These are phyloP conservation scores for Boletellus deceptivus DNA, from an alignment of 1,284 basidiomycete species.

Conservation along the genomic window DNA sequence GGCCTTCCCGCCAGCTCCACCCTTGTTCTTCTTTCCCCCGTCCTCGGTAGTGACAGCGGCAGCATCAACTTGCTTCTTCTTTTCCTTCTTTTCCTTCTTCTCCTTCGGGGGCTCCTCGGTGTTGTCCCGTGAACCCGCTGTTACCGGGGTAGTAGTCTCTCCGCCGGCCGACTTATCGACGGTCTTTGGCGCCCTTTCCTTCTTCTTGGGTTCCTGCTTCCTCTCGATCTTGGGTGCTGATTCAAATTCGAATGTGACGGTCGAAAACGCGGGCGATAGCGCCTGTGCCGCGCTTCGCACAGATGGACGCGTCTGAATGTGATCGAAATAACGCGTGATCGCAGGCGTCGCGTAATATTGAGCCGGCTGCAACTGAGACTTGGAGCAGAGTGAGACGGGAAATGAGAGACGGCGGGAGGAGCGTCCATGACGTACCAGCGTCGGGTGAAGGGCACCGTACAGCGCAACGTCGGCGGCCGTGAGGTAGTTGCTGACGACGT, in stretches of 20 bases:
- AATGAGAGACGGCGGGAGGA: background rate
- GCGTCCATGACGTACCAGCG: slow-evolving; percentile 54
- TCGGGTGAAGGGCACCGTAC: slow-evolving; percentile 79
- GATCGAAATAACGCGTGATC: slow-evolving; percentile 90
- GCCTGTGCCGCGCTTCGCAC: slow-evolving; percentile 56
- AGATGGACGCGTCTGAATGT: slow-evolving; percentile 73
- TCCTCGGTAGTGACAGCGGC: slow-evolving; percentile 46
- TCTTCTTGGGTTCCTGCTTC: slow-evolving; percentile 77
- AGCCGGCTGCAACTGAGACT: slow-evolving; percentile 65
- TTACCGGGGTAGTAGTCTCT: slow-evolving; percentile 26
- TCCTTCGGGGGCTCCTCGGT: slow-evolving; percentile 38
- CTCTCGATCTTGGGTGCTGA: slow-evolving; percentile 74
- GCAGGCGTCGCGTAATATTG: slow-evolving; percentile 78
- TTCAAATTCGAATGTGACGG: slow-evolving; percentile 70
- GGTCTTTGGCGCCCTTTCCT: slow-evolving; percentile 68
- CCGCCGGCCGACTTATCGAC: slow-evolving; percentile 33
- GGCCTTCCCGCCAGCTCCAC: slow-evolving; percentile 37
- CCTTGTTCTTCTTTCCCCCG: slow-evolving; percentile 47
- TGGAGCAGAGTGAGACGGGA: slow-evolving; percentile 18
- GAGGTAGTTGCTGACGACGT: slow-evolving; percentile 75
- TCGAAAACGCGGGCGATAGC: slow-evolving; percentile 55
- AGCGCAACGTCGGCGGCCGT: slow-evolving; percentile 87
- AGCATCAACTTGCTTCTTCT: slow-evolving; percentile 53
- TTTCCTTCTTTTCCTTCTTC: slow-evolving; percentile 49
- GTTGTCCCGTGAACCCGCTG: slow-evolving; percentile 27